Conservation (phyloP, 768 basidiomycete species). For the Melanogaster broomeanus region DNA sequence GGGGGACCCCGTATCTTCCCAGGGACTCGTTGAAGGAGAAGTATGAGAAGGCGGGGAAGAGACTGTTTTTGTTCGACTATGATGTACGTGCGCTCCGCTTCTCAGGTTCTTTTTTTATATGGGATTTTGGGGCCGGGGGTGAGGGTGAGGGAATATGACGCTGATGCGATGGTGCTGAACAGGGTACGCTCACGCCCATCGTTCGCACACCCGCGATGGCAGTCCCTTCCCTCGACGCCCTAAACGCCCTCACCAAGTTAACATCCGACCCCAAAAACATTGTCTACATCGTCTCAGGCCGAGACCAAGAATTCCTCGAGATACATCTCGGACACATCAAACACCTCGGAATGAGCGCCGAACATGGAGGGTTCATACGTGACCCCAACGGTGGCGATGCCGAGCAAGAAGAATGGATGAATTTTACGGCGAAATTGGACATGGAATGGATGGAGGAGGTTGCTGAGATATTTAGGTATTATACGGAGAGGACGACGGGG, state of each 20-base stretch:
- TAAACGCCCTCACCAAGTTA: slow-evolving; percentile 72
- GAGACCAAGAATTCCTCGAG: slow-evolving; percentile 90
- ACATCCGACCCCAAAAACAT: slow-evolving; percentile 83
- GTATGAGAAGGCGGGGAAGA: slow-evolving; percentile 74
- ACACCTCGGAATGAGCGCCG: slow-evolving; percentile 88
- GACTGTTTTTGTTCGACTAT: slow-evolving; percentile 94
- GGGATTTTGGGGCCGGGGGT: too few relatives aligned
- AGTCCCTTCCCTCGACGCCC: slow-evolving; percentile 70
- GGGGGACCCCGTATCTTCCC: slow-evolving; percentile 84
- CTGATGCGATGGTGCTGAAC: slow-evolving; percentile 5
- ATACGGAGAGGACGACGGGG: slow-evolving; percentile 96
- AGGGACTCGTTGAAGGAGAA: slow-evolving; percentile 53
- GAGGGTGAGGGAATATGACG: not conserved
- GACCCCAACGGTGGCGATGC: slow-evolving; percentile 40
- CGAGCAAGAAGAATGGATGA: slow-evolving; percentile 59
- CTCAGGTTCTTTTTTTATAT: too few relatives aligned
- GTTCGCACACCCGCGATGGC: slow-evolving; percentile 93
- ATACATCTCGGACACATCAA: slow-evolving; percentile 85
- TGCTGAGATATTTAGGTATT: slow-evolving; percentile 93
- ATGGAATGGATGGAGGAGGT: slow-evolving; percentile 99
- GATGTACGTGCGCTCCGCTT: slow-evolving; percentile 57
- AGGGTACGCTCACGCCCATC: slow-evolving; percentile 97
- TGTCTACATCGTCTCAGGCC: slow-evolving; percentile 97
- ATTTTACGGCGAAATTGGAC: slow-evolving; percentile 89
- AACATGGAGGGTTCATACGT: slow-evolving; percentile 93